A percentile compares a stretch with the other conserved stretches of the same genome.
phyloP scores from a whole-genome alignment of 1,284 basidiomycete species.

The Schizophyllum commune region DNA sequence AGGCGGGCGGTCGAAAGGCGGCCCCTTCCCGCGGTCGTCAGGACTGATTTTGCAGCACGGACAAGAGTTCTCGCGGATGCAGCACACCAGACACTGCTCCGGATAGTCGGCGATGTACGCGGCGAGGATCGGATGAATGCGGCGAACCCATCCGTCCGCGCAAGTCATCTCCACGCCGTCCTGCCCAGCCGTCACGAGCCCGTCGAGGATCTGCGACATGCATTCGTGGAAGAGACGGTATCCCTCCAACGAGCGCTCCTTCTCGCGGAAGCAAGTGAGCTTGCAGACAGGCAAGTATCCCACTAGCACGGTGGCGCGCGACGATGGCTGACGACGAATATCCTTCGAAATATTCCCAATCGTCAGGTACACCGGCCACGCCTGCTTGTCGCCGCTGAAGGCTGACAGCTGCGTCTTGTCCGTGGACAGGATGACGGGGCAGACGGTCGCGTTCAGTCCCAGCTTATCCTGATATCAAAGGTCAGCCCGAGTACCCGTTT shows the following conservation, averaged over 20 bases:
- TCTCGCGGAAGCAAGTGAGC: constrained; percentile 11
- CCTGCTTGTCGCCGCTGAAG: constrained; percentile 17
- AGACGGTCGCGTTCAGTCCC: constrained; percentile 41
- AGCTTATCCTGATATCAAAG: constrained; percentile 1
- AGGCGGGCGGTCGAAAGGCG: not conserved
- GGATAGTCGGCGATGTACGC: constrained; percentile 15
- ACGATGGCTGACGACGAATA: constrained; percentile 8
- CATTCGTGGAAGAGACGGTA: constrained; percentile 20
- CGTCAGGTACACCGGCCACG: constrained; percentile 25
- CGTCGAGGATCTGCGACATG: constrained; percentile 15
- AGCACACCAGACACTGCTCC: constrained; percentile 19
- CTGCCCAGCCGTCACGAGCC: constrained; percentile 14
- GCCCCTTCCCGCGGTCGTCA: constrained; percentile 4
- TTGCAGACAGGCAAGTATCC: constrained; percentile 20
- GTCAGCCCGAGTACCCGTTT: not conserved
- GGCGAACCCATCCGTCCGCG: constrained; percentile 11
- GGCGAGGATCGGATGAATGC: constrained; percentile 16
- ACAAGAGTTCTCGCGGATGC: constrained; percentile 15
- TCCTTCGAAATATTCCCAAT: constrained; percentile 15
- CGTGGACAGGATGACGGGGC: constrained; percentile 42
- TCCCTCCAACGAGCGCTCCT: constrained; percentile 4
- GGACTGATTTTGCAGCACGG: constrained; percentile 11
- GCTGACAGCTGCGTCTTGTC: constrained; percentile 25
- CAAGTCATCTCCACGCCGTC: constrained; percentile 17
- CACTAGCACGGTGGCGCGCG: constrained; percentile 15